These are phyloP conservation scores for Euphorbia corollata DNA, from an alignment of 441 rosid genomes.

Conservation along the genomic window DNA sequence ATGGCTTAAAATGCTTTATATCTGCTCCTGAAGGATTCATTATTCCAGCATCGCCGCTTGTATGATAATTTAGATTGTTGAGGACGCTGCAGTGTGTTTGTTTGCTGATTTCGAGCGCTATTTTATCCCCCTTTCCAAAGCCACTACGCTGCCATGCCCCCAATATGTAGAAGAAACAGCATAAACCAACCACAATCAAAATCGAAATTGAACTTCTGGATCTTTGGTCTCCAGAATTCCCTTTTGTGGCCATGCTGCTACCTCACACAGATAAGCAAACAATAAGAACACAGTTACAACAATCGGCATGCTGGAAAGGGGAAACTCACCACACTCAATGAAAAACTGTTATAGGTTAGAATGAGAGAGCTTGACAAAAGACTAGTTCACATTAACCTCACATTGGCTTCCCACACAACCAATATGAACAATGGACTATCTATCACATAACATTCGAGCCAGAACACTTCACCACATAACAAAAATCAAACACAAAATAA, in stretches of 20 bases:
- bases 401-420: too few species aligned
- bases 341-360: too few species aligned
- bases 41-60: conserved; percentile 47
- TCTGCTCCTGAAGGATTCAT: conserved; percentile 38
- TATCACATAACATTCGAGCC: too few species aligned
- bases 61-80: conserved; percentile 61
- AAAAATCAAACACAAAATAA: neutral
- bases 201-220: conserved; percentile 63
- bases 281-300: neutral
- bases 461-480: too few species aligned
- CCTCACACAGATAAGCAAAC: neutral
- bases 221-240: conserved; percentile 54
- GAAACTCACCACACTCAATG: too few species aligned
- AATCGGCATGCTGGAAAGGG: neutral
- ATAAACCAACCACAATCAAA: conserved; percentile 55
- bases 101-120: conserved; percentile 64
- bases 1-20: conserved; percentile 51
- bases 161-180: conserved; percentile 73
- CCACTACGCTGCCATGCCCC: conserved; percentile 98
- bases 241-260: conserved; percentile 57
- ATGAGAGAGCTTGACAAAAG: too few species aligned
- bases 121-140: conserved; percentile 87
- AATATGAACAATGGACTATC: too few species aligned
- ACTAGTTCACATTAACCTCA: too few species aligned
- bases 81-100: conserved; percentile 63